A percentile compares a stretch with the other conserved stretches of the same genome.
Evolutionary conservation across 2,329 filamentous ascomycete species (phyloP).

Genomic region (Aspergillus floridensis): DNA sequence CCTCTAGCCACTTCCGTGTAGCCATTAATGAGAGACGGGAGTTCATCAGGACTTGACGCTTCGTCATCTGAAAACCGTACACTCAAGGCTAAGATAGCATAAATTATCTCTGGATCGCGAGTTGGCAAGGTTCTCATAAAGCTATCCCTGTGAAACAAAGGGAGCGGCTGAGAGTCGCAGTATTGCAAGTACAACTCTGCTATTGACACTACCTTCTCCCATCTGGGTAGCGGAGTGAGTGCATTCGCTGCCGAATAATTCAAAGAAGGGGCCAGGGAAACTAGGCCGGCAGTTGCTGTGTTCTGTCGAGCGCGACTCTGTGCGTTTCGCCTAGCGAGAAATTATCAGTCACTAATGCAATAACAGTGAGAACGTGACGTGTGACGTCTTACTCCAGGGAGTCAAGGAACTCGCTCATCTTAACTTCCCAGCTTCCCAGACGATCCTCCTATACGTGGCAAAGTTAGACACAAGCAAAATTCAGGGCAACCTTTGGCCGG

Average conservation of each 20-base stretch:
- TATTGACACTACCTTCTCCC: conserved; percentile 39
- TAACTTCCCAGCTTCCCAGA: conserved; percentile 33
- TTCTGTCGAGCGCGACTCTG: conserved; percentile 15
- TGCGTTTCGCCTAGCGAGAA: conserved; percentile 10
- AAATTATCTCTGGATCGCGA: conserved; percentile 39
- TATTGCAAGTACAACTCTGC: conserved; percentile 48
- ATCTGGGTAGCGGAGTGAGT: conserved; percentile 35
- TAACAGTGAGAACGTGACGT: conserved; percentile 2
- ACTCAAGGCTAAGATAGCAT: conserved; percentile 42
- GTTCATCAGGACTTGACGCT: conserved; percentile 21
- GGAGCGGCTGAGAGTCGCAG: conserved; percentile 52
- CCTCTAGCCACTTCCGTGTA: conserved; percentile 39
- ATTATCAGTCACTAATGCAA: neutral
- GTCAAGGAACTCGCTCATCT: conserved; percentile 36
- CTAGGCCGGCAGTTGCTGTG: conserved; percentile 9
- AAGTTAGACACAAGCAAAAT: neutral
- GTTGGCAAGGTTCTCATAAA: conserved; percentile 42
- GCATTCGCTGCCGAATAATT: conserved; percentile 15
- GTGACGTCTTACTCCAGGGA: conserved; percentile 31
- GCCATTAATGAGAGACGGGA: conserved; percentile 30
- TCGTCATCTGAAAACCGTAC: conserved; percentile 42
- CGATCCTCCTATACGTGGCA: conserved; percentile 28
- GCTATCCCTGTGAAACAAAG: conserved; percentile 44
- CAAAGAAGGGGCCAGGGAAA: conserved; percentile 6
- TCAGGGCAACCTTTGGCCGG: neutral